Conservation (phyloP, 1,284 basidiomycete species). For the Thecaphora frezii region DNA sequence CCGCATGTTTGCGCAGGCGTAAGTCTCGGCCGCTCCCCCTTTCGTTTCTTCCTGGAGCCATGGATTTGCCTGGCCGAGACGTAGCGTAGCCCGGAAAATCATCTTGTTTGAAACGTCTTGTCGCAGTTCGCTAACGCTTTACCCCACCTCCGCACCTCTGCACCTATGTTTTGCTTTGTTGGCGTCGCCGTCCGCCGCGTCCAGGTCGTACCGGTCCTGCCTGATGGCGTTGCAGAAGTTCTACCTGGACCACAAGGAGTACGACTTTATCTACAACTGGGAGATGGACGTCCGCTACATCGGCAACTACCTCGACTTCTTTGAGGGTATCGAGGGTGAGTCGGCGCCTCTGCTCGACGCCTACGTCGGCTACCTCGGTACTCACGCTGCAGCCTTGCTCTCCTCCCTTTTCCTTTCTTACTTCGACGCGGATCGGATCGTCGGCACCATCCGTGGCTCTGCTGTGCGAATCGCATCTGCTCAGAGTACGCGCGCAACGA, state of each 20-base stretch:
- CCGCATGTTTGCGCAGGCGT: constrained; percentile 58
- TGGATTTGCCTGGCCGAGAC: too few relatives aligned
- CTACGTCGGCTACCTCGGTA: too few relatives aligned
- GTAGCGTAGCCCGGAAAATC: too few relatives aligned
- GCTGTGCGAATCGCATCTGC: too few relatives aligned
- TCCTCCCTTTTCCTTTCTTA: too few relatives aligned
- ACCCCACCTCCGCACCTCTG: neutral
- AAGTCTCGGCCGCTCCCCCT: too few relatives aligned
- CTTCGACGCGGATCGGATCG: too few relatives aligned
- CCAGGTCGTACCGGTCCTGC: constrained; percentile 34
- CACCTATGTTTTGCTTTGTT: neutral
- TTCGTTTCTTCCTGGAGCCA: too few relatives aligned
- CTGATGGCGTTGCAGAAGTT: constrained; percentile 59
- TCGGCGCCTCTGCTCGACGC: too few relatives aligned
- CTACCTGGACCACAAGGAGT: constrained; percentile 58
- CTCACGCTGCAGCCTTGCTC: too few relatives aligned
- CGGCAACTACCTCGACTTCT: constrained; percentile 58
- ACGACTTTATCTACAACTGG: constrained; percentile 59
- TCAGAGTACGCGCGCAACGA: constrained; percentile 55
- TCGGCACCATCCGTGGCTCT: neutral
- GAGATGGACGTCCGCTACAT: constrained; percentile 59
- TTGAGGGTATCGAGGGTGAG: constrained; percentile 55
- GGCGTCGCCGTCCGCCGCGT: too few relatives aligned
- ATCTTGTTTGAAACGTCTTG: neutral
- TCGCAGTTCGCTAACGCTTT: too few relatives aligned